A percentile compares a stretch with the other conserved stretches of the same genome.
Evolutionary conservation across 176 grass and related monocot genomes (phyloP).

Genomic region (Bolboschoenus planiculmis): DNA sequence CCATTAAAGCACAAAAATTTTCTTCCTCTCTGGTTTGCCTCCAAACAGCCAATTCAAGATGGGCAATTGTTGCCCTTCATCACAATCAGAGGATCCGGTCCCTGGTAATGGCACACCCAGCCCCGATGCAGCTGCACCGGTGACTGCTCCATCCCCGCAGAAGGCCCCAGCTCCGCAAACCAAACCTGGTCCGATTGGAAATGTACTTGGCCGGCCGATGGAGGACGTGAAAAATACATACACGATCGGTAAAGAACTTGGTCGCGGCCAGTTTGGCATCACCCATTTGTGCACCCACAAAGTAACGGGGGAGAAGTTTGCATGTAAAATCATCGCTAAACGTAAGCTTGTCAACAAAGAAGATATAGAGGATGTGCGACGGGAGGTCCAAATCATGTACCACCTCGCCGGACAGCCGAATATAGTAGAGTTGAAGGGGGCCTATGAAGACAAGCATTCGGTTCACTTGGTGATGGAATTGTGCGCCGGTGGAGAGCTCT

Average conservation of each 20-base stretch:
- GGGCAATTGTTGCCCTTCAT: conserved; percentile 73
- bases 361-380: conserved; percentile 85
- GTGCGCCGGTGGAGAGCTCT: conserved; percentile 88
- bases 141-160: conserved; percentile 18
- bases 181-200: conserved; percentile 40
- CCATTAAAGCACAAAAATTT: not conserved
- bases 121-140: conserved; percentile 15
- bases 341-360: conserved; percentile 86
- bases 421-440: conserved; percentile 82
- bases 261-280: conserved; percentile 86
- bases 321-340: conserved; percentile 91
- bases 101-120: conserved; percentile 12
- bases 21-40: conserved; percentile 24
- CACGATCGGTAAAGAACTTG: conserved; percentile 78
- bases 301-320: conserved; percentile 67
- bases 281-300: conserved; percentile 90
- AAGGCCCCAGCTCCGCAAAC: conserved; percentile 29
- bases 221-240: conserved; percentile 74
- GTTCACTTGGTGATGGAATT: conserved; percentile 98
- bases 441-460: conserved; percentile 89
- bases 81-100: conserved; percentile 41
- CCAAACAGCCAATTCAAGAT: conserved; percentile 31
- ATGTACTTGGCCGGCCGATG: conserved; percentile 75
- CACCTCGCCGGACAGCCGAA: conserved; percentile 92
- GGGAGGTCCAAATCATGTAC: conserved; percentile 99